A percentile compares a stretch with the other conserved stretches of the same genome.
These are phyloP conservation scores for Heimioporus sp. DNA, from an alignment of 768 basidiomycete species.

Conservation along the genomic window DNA sequence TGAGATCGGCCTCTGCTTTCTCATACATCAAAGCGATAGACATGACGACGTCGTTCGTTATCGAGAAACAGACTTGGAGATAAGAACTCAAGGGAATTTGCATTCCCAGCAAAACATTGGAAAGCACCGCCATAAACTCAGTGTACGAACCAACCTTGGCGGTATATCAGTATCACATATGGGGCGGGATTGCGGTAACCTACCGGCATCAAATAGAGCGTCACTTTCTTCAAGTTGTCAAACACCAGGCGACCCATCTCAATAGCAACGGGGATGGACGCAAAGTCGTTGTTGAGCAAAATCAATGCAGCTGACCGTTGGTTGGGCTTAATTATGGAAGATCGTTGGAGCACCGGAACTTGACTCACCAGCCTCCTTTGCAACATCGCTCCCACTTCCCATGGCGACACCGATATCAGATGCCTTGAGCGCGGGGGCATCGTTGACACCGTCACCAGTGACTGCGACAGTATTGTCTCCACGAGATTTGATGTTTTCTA, in stretches of 20 bases:
- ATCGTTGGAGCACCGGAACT: background rate
- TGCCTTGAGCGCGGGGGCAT: constrained; percentile 49
- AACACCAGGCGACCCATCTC: constrained; percentile 59
- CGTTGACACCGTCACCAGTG: constrained; percentile 58
- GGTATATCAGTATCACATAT: background rate
- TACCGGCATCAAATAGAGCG: constrained; percentile 45
- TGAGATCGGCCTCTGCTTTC: constrained; percentile 49
- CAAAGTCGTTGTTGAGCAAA: constrained; percentile 57
- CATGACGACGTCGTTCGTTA: constrained; percentile 51
- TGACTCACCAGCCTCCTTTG: constrained; percentile 52
- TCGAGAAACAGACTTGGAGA: constrained; percentile 56
- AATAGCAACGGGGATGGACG: constrained; percentile 56
- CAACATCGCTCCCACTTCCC: constrained; percentile 48
- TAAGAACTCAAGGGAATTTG: constrained; percentile 55
- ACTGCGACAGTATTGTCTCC: constrained; percentile 51
- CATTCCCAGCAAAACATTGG: constrained; percentile 58
- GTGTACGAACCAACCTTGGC: constrained; percentile 53
- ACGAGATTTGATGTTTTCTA: constrained; percentile 48
- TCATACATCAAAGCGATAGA: constrained; percentile 52
- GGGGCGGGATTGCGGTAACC: constrained; percentile 1
- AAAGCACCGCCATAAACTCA: constrained; percentile 54
- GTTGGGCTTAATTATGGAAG: background rate
- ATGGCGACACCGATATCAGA: constrained; percentile 57
- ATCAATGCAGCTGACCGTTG: constrained; percentile 39
- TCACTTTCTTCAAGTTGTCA: constrained; percentile 56